Evolutionary conservation across 148 eudicot species (phyloP).

Genomic region (Persicaria tinctoria): DNA sequence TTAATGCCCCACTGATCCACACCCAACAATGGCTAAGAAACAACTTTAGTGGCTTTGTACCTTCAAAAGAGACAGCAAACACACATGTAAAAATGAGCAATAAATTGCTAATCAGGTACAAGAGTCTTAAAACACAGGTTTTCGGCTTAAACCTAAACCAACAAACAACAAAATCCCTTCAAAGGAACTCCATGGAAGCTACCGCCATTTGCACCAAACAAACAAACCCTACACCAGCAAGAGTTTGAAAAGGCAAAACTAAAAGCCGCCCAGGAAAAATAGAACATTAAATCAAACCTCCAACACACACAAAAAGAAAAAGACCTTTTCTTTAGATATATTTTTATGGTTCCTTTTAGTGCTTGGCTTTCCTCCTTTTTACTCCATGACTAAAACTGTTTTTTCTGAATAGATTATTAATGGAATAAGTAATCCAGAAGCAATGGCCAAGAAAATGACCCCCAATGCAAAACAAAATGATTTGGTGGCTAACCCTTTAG

Average conservation of each 20-base stretch:
- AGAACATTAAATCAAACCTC: slow-evolving; percentile 15
- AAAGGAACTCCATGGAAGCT: slow-evolving; percentile 62
- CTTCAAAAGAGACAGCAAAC: slow-evolving; percentile 14
- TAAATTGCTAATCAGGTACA: slow-evolving; percentile 13
- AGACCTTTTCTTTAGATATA: slow-evolving; percentile 19
- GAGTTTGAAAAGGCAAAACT: slow-evolving; percentile 21
- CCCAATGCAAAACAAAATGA: neutral
- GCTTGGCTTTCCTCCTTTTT: slow-evolving; percentile 26
- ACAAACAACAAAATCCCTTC: slow-evolving; percentile 50
- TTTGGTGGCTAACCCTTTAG: neutral
- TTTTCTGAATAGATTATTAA: neutral
- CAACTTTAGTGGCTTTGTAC: slow-evolving; percentile 6
- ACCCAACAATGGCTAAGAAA: slow-evolving; percentile 24
- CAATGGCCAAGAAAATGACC: slow-evolving; percentile 2
- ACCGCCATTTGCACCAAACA: slow-evolving; percentile 79
- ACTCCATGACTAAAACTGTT: slow-evolving; percentile 17
- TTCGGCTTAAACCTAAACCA: slow-evolving; percentile 21
- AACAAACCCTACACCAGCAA: slow-evolving; percentile 39
- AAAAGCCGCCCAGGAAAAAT: slow-evolving; percentile 23
- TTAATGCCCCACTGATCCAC: slow-evolving; percentile 38
- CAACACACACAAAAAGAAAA: slow-evolving; percentile 9
- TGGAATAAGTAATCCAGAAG: slow-evolving; percentile 6
- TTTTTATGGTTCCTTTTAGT: slow-evolving; percentile 8
- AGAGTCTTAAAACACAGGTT: slow-evolving; percentile 21
- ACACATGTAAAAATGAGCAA: slow-evolving; percentile 20